phyloP scores from a whole-genome alignment of 2,329 filamentous ascomycete species.

The Fusarium agapanthi region DNA sequence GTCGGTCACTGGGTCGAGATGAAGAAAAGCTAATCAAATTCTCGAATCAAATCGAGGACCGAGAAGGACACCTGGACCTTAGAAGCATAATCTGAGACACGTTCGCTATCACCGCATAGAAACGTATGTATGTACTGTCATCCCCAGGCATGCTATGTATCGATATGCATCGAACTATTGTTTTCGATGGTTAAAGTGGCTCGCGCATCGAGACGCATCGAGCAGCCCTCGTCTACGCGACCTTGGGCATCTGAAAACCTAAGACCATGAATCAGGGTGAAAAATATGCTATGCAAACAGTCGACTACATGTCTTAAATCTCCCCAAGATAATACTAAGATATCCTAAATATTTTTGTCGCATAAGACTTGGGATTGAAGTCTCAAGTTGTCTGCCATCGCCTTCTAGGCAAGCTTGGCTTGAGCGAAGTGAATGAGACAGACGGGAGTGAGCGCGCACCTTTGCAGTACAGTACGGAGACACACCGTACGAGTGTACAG shows the following conservation, averaged over 20 bases:
- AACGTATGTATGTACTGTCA: background rate
- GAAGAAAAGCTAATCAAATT: background rate
- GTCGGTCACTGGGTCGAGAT: background rate
- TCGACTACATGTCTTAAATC: too few species aligned
- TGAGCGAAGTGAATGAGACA: background rate
- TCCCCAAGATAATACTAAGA: background rate
- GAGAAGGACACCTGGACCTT: slow-evolving; percentile 4
- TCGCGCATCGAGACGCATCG: slow-evolving; percentile 16
- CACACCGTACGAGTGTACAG: slow-evolving; percentile 10
- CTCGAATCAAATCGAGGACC: slow-evolving; percentile 12
- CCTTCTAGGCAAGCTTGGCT: background rate
- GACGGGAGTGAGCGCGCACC: background rate
- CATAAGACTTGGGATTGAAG: background rate
- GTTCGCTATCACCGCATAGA: slow-evolving; percentile 5
- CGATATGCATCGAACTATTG: slow-evolving; percentile 29
- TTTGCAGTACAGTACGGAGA: background rate
- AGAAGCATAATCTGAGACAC: slow-evolving; percentile 22
- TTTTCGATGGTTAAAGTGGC: slow-evolving; percentile 11
- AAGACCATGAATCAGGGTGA: background rate
- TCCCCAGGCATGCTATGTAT: slow-evolving; percentile 3
- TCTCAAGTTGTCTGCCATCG: background rate
- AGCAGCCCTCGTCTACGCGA: background rate
- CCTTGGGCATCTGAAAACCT: background rate
- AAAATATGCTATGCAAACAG: background rate
- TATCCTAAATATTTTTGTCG: background rate